phyloP scores from a whole-genome alignment of 2,329 filamentous ascomycete genomes.

The Verticillium klebahnii region DNA sequence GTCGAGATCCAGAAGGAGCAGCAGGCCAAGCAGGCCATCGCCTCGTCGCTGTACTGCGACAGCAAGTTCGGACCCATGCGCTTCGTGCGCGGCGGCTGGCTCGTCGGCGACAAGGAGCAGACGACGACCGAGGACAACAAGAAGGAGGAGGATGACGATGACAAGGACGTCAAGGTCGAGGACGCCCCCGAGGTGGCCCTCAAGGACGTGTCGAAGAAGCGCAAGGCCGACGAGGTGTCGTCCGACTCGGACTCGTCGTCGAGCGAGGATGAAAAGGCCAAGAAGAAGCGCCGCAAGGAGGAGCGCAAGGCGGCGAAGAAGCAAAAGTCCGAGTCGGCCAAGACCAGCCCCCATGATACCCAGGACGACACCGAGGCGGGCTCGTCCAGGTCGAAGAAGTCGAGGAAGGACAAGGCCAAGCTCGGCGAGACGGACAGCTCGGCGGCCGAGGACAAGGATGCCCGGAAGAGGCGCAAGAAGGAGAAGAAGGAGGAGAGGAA shows the following conservation, averaged over 20 bases:
- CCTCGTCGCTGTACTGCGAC: conserved; percentile 69
- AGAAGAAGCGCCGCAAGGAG: conserved; percentile 31
- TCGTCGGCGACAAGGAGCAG: conserved; percentile 53
- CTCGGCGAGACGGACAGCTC: conserved; percentile 15
- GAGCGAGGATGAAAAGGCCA: conserved; percentile 25
- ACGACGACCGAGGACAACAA: conserved; percentile 31
- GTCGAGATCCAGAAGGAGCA: conserved; percentile 67
- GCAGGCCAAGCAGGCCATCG: conserved; percentile 62
- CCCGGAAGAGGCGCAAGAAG: conserved; percentile 24
- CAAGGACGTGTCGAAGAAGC: conserved; percentile 45
- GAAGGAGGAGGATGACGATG: conserved; percentile 18
- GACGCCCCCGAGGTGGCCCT: conserved; percentile 19
- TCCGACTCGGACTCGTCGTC: conserved; percentile 19
- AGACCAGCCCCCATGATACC: conserved; percentile 7
- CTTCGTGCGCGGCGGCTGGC: conserved; percentile 81
- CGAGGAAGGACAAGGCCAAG: conserved; percentile 27
- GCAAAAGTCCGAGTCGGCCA: conserved; percentile 8
- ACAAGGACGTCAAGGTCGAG: conserved; percentile 15
- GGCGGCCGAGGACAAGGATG: conserved; percentile 14
- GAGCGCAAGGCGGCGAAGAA: conserved; percentile 29
- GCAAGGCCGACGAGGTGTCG: conserved; percentile 38
- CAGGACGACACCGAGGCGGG: conserved; percentile 17
- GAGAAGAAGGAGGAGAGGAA: conserved; percentile 17
- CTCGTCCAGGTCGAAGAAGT: conserved; percentile 24
- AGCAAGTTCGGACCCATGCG: conserved; percentile 74